Evolutionary conservation across 2,329 filamentous ascomycete genomes (phyloP).

Genomic region (Orbilia blumenaviensis): DNA sequence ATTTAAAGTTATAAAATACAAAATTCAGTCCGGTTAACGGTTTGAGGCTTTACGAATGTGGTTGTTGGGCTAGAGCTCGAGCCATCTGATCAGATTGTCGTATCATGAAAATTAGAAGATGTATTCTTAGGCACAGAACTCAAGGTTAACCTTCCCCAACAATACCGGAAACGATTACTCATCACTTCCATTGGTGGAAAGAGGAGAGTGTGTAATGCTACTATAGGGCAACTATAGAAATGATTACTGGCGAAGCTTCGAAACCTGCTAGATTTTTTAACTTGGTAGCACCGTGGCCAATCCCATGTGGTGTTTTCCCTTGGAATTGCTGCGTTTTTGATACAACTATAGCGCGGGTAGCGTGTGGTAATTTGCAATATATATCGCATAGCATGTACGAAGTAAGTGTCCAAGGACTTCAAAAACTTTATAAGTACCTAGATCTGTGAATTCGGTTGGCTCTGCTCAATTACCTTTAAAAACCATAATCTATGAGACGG

Average conservation of each 20-base stretch:
- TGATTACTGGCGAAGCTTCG: background rate
- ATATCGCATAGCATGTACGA: no score
- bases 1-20: background rate
- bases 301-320: background rate
- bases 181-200: background rate
- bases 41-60: background rate
- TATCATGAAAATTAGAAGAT: background rate
- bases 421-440: no score
- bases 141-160: background rate
- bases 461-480: background rate
- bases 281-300: background rate
- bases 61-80: background rate
- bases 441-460: background rate
- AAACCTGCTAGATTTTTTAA: background rate
- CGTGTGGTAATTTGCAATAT: no score
- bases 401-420: background rate
- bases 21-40: no score
- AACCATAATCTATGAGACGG: no score
- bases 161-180: background rate
- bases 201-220: background rate
- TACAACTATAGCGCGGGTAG: no score
- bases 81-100: conserved; percentile 4
- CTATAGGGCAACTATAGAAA: background rate
- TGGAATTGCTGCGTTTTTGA: background rate
- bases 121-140: background rate